Conservation (phyloP, 345 rosid genomes). For the Brassica juncea region DNA sequence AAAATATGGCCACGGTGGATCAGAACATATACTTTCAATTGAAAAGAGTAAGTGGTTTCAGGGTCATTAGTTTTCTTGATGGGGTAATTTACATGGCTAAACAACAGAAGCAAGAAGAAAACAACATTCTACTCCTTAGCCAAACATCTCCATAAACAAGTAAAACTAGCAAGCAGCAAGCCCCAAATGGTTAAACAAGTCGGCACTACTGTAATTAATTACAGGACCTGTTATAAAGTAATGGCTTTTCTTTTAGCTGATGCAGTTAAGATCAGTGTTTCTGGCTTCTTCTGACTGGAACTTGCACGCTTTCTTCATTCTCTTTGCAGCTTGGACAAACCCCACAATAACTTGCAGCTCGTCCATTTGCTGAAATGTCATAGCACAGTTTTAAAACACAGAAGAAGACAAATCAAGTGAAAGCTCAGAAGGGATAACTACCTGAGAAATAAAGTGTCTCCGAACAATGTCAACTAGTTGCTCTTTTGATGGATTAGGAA, state of each 20-base stretch:
- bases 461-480: constrained; percentile 80
- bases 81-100: too few species aligned
- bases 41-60: too few species aligned
- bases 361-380: constrained; percentile 74
- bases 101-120: not conserved
- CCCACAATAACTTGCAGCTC: constrained; percentile 95
- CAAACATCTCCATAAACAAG: constrained; percentile 11
- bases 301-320: constrained; percentile 72
- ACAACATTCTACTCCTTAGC: constrained; percentile 35
- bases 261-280: constrained; percentile 44
- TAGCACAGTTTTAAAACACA: not conserved
- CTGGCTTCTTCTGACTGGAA: constrained; percentile 29
- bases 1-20: too few species aligned
- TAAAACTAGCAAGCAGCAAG: constrained; percentile 28
- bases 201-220: constrained; percentile 2
- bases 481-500: constrained; percentile 87
- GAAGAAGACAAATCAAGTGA: not conserved
- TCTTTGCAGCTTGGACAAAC: constrained; percentile 92
- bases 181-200: constrained; percentile 33
- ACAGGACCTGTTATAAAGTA: constrained; percentile 23
- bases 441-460: constrained; percentile 97
- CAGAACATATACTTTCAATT: too few species aligned
- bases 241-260: constrained; percentile 33
- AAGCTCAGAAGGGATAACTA: constrained; percentile 31
- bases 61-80: too few species aligned